Evolutionary conservation across 306 rosid genomes (phyloP).

Genomic region (Carpinus viminea): DNA sequence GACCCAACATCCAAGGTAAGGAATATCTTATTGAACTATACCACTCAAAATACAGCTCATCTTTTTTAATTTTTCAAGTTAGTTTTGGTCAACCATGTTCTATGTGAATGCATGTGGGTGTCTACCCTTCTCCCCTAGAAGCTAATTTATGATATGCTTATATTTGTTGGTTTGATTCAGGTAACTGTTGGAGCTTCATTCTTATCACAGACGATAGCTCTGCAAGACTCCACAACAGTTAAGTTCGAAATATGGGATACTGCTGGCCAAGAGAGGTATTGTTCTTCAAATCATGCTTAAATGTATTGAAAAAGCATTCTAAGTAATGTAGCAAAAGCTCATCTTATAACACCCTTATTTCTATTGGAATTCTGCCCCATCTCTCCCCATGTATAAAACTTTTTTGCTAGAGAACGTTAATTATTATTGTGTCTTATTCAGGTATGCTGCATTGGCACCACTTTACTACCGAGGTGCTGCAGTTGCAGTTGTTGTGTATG

Average conservation of each 20-base stretch:
- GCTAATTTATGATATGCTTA: slow-evolving; percentile 16
- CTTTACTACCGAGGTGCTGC: slow-evolving; percentile 96
- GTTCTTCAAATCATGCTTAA: slow-evolving; percentile 7
- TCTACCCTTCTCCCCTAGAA: neutral
- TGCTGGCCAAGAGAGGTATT: slow-evolving; percentile 98
- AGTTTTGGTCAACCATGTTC: slow-evolving; percentile 5
- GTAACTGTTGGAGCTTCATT: slow-evolving; percentile 99
- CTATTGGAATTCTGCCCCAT: neutral
- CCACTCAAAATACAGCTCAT: neutral
- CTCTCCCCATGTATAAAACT: slow-evolving; percentile 11
- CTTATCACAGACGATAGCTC: slow-evolving; percentile 95
- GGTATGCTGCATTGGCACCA: slow-evolving; percentile 97
- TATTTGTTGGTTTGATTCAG: slow-evolving; percentile 48
- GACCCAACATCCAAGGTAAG: slow-evolving; percentile 97
- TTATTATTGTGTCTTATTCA: slow-evolving; percentile 39
- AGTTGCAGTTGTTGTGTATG: slow-evolving; percentile 93
- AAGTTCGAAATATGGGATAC: slow-evolving; percentile 99
- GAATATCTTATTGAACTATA: slow-evolving; percentile 21
- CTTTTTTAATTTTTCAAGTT: slow-evolving; percentile 4
- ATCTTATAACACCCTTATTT: neutral
- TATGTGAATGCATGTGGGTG: neutral
- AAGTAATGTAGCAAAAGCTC: neutral
- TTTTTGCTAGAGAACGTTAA: slow-evolving; percentile 21
- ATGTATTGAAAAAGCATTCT: neutral
- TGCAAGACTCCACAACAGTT: slow-evolving; percentile 98